Conservation (phyloP, 192 early-diverging fungal genomes). For the Gryganskiella cystojenkinii region DNA sequence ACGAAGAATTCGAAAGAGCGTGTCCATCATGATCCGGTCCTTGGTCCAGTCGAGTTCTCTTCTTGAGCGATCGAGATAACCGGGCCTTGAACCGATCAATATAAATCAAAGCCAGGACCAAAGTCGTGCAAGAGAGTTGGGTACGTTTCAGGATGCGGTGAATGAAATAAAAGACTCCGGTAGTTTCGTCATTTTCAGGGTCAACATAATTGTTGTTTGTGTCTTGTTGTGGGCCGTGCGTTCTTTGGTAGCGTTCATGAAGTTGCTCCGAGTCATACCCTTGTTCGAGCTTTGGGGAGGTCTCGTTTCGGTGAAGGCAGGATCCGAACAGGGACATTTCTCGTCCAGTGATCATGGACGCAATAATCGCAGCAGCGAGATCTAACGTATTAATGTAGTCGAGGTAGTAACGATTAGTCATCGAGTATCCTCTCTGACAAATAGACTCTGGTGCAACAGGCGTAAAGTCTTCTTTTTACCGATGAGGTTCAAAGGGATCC, state of each 20-base stretch:
- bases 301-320: neutral
- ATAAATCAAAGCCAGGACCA: conserved; percentile 59
- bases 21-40: conserved; percentile 42
- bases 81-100: conserved; percentile 56
- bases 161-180: conserved; percentile 58
- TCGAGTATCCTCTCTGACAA: too few species aligned
- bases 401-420: neutral
- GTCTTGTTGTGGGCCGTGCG: neutral
- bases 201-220: neutral
- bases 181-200: conserved; percentile 18
- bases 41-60: conserved; percentile 26
- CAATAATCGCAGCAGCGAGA: conserved; percentile 57
- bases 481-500: conserved; percentile 61
- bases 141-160: conserved; percentile 57
- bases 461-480: conserved; percentile 29
- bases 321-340: conserved; percentile 41
- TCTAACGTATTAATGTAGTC: too few species aligned
- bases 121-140: conserved; percentile 59
- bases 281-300: conserved; percentile 2
- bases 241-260: neutral
- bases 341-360: conserved; percentile 55
- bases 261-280: neutral
- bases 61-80: conserved; percentile 16
- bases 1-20: neutral
- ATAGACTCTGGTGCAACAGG: neutral